These are phyloP conservation scores for Ciborinia camelliae DNA, from an alignment of 2,329 filamentous ascomycete genomes.

Conservation along the genomic window DNA sequence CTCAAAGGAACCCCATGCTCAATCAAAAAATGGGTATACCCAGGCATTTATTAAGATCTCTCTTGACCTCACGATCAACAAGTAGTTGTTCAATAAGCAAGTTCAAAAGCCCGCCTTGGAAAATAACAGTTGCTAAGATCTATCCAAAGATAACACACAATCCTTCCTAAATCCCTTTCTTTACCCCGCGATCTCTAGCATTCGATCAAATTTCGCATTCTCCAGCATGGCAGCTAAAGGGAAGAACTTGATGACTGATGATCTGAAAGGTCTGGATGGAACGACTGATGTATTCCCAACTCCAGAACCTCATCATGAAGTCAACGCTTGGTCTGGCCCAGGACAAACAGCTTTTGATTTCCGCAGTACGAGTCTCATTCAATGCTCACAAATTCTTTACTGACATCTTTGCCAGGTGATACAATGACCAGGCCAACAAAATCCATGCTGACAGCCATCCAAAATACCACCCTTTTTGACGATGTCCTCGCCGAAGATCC, in stretches of 20 bases:
- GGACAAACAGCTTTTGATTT: constrained; percentile 39
- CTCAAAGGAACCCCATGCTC: constrained; percentile 2
- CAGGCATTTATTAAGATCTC: neutral
- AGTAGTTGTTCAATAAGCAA: neutral
- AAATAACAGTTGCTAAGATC: constrained; percentile 6
- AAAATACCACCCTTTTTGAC: constrained; percentile 71
- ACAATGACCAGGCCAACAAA: constrained; percentile 72
- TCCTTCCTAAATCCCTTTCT: neutral
- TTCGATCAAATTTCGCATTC: neutral
- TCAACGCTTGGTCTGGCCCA: constrained; percentile 35
- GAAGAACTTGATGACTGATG: constrained; percentile 9
- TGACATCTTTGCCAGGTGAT: constrained; percentile 48
- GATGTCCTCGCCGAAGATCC: constrained; percentile 81
- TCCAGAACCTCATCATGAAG: constrained; percentile 16
- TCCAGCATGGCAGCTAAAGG: neutral
- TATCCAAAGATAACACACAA: constrained; percentile 6
- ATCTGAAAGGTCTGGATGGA: constrained; percentile 22
- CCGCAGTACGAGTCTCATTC: constrained; percentile 31
- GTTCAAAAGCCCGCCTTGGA: neutral
- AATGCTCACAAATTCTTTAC: neutral
- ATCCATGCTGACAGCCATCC: constrained; percentile 78
- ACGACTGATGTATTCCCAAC: constrained; percentile 21
- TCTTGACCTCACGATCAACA: neutral
- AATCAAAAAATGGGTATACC: neutral
- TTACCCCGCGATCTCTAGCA: neutral